Evolutionary conservation across 108 stramenopile species (phyloP), one percentile per base, ranked within the genome.

Genomic region (Pseudonitzschia multiseries): DNA sequence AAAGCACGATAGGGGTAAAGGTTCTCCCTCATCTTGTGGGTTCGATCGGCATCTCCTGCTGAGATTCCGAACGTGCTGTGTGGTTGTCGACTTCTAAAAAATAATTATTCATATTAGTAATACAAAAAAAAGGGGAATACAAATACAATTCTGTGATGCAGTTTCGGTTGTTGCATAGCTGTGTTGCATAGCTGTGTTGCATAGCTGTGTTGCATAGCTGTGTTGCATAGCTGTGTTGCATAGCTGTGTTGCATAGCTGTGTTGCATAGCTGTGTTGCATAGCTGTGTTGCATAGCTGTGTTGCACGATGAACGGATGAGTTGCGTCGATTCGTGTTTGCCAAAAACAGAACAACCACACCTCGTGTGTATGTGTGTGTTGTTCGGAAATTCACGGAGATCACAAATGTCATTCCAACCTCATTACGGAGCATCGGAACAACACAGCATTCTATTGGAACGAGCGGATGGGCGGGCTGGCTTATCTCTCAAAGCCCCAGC

Each of bases 391-490:
- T 54, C 8, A 24, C 0, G 15, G 26, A 13, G 0, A 31, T 12
- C 57, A 59, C 57, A 22, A 59, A 59, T 59, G 27, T 59, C 57
- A 59, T 59, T 59, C 57, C 57, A 59, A 59, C 57, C 14, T 59
- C 57, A 27, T 27, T 22, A 27, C n/a, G 15, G 27, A 28, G 26
- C 29, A 31, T 22, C 17, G 29, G 14, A 0, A 59, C 27, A 28
- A 10, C 14, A 26, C 29, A 26, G n/a, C n/a, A n/a, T n/a, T n/a
- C n/a, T n/a, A n/a, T 31, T 27, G 14, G 57, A 18, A 31, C 8
- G n/a, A n/a, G n/a, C n/a, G n/a, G n/a, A n/a, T n/a, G n/a, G n/a
- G n/a, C n/a, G n/a, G n/a, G n/a, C n/a, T n/a, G 27, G 57, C 14
- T 31, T 10, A 31, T 59, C 29, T n/a, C 9, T 59, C 29, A 14